Evolutionary conservation across 192 early-diverging fungal genomes (phyloP).

Genomic region (Coemansia sp.): DNA sequence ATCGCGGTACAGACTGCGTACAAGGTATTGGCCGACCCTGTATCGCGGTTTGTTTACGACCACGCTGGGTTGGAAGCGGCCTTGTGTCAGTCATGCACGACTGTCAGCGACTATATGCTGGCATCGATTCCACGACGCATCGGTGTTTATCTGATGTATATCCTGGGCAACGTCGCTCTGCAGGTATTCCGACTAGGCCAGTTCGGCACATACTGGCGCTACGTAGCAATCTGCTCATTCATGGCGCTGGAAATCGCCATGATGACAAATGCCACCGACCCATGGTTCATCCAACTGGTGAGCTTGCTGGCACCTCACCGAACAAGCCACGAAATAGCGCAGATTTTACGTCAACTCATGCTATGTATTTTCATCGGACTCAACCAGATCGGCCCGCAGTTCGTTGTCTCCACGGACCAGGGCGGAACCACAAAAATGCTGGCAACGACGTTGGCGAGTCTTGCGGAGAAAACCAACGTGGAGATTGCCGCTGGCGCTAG

Average conservation of each 20-base stretch:
- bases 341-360: slow-evolving; percentile 45
- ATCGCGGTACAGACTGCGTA: slow-evolving; percentile 77
- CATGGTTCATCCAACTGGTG: slow-evolving; percentile 22
- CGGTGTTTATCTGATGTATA: slow-evolving; percentile 27
- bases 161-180: slow-evolving; percentile 39
- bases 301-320: slow-evolving; percentile 39
- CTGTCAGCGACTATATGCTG: slow-evolving; percentile 84
- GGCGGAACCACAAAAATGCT: slow-evolving; percentile 34
- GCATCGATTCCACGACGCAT: slow-evolving; percentile 51
- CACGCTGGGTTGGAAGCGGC: slow-evolving; percentile 62
- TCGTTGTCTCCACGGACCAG: slow-evolving; percentile 33
- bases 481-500: slow-evolving; percentile 26
- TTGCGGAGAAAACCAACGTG: slow-evolving; percentile 15
- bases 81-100: slow-evolving; percentile 60
- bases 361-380: slow-evolving; percentile 47
- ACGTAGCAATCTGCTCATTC: slow-evolving; percentile 43
- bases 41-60: slow-evolving; percentile 69
- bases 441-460: slow-evolving; percentile 26
- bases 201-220: slow-evolving; percentile 50
- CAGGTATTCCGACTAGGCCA: slow-evolving; percentile 45
- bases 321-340: slow-evolving; percentile 45
- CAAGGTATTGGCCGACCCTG: slow-evolving; percentile 67
- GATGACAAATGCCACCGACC: slow-evolving; percentile 34
- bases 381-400: slow-evolving; percentile 54
- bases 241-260: slow-evolving; percentile 43